These are phyloP conservation scores for Mycena venus DNA, from an alignment of 768 basidiomycete genomes.

Conservation along the genomic window DNA sequence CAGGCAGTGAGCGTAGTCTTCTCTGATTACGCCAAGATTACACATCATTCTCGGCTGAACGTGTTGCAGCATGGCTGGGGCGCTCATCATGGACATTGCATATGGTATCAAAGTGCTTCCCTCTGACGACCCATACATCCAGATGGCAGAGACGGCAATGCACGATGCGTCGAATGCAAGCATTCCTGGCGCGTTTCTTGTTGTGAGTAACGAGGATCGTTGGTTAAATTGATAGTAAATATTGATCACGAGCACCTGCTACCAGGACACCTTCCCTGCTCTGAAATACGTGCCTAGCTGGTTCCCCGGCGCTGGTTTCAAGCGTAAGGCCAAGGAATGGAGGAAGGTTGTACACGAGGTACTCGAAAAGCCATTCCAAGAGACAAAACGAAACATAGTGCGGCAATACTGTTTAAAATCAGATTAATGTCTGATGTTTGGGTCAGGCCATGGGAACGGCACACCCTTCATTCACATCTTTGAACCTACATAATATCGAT, in stretches of 20 bases:
- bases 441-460: too few species aligned
- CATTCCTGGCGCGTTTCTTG: conserved; percentile 35
- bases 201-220: conserved; percentile 51
- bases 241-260: conserved; percentile 47
- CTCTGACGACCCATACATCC: conserved; percentile 38
- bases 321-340: too few species aligned
- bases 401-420: too few species aligned
- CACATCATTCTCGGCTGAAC: background rate
- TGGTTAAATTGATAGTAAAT: conserved; percentile 57
- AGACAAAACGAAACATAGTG: conserved; percentile 51
- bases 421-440: too few species aligned
- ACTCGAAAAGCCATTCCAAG: conserved; percentile 53
- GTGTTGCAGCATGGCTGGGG: conserved; percentile 40
- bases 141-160: too few species aligned
- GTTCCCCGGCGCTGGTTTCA: too few species aligned
- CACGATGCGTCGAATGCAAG: too few species aligned
- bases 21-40: too few species aligned
- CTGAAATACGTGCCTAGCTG: too few species aligned
- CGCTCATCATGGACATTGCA: conserved; percentile 37
- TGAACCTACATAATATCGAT: too few species aligned
- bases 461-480: too few species aligned
- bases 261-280: too few species aligned
- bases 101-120: conserved; percentile 44
- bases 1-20: conserved; percentile 35
- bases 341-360: conserved; percentile 49